Conservation (phyloP, 345 rosid species). For the Xanthoceras sorbifolium region DNA sequence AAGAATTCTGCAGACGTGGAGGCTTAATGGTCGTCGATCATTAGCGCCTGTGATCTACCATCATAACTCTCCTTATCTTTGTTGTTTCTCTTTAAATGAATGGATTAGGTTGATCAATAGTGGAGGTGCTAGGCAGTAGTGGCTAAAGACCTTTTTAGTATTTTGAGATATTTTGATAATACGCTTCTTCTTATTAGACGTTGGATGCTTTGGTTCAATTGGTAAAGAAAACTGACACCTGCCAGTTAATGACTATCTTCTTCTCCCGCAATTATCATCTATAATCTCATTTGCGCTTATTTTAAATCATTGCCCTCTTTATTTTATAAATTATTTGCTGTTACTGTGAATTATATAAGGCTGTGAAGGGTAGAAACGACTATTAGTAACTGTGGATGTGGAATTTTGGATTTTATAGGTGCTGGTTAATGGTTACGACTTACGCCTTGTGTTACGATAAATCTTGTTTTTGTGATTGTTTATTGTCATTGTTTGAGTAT, state of each 20-base stretch:
- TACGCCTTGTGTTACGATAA: neutral
- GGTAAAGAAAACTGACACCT: conserved; percentile 13
- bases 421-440: neutral
- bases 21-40: conserved; percentile 44
- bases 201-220: neutral
- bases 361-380: neutral
- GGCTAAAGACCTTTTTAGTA: neutral
- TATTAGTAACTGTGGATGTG: neutral
- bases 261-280: neutral
- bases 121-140: neutral
- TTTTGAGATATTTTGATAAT: neutral
- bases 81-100: neutral
- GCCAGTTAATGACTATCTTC: conserved; percentile 11
- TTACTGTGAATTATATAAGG: too few relatives aligned
- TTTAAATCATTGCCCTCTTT: too few relatives aligned
- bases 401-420: neutral
- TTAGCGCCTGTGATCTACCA: conserved; percentile 9
- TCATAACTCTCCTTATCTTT: neutral
- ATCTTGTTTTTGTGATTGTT: neutral
- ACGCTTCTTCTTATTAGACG: neutral
- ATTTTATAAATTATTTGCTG: too few relatives aligned
- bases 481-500: neutral
- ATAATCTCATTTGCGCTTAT: too few relatives aligned
- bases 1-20: conserved; percentile 42
- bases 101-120: neutral